These are phyloP conservation scores for Crithidia brevicula DNA, from an alignment of 208 protist genomes.

Conservation along the genomic window DNA sequence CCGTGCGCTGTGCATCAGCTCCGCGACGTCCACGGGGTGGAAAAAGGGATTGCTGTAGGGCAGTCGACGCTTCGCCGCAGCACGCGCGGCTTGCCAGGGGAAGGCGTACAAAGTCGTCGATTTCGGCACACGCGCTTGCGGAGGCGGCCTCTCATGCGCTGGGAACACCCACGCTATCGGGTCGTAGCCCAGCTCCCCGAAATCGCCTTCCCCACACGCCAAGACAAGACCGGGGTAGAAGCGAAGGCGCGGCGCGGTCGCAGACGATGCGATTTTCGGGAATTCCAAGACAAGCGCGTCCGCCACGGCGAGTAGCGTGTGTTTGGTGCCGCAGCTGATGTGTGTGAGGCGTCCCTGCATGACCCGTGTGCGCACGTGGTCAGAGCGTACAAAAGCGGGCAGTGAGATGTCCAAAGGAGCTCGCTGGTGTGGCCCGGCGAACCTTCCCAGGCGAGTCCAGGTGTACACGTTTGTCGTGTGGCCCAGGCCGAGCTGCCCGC, in stretches of 20 bases:
- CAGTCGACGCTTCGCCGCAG: neutral
- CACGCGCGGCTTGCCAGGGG: constrained; percentile 3
- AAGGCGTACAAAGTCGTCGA: constrained; percentile 8
- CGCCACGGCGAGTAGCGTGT: constrained; percentile 74
- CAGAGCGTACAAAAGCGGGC: neutral
- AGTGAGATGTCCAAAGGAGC: too few relatives aligned
- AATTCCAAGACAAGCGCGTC: constrained; percentile 34
- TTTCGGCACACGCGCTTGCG: constrained; percentile 22
- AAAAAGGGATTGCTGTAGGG: neutral
- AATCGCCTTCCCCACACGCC: constrained; percentile 82
- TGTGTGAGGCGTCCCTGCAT: constrained; percentile 60
- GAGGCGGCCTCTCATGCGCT: constrained; percentile 43
- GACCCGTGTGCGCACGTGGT: constrained; percentile 10
- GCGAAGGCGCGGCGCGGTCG: neutral
- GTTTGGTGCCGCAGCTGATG: constrained; percentile 83
- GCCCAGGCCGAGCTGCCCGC: constrained; percentile 80
- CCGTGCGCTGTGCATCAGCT: neutral
- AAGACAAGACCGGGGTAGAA: constrained; percentile 58
- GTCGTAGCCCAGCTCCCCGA: constrained; percentile 89
- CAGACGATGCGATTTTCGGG: neutral
- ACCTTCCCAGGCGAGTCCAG: constrained; percentile 30
- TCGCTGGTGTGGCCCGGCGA: too few relatives aligned
- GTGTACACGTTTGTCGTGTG: constrained; percentile 38
- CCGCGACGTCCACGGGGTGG: neutral
- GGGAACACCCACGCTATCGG: constrained; percentile 44